phyloP scores from a whole-genome alignment of 1,284 basidiomycete genomes.

The Rhodotorula glutinis region DNA sequence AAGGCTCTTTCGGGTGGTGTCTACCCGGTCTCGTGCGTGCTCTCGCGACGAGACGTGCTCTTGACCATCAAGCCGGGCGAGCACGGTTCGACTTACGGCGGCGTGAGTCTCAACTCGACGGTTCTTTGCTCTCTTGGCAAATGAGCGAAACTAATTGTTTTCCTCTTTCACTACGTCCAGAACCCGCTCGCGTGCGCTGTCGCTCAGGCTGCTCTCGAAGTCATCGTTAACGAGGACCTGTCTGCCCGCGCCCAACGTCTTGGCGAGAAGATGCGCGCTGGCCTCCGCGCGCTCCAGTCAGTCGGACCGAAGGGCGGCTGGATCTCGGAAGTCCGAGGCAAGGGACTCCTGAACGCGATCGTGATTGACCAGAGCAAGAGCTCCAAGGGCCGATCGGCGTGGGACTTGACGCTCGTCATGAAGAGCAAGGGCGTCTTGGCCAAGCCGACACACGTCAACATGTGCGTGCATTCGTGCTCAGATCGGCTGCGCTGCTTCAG shows the following conservation, averaged over 20 bases:
- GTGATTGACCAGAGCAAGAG: conserved; percentile 84
- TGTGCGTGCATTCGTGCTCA: conserved; percentile 56
- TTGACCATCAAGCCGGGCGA: conserved; percentile 94
- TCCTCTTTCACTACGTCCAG: conserved; percentile 81
- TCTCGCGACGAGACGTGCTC: conserved; percentile 87
- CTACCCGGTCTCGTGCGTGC: conserved; percentile 78
- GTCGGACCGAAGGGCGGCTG: conserved; percentile 39
- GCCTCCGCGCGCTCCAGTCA: conserved; percentile 53
- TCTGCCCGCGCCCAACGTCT: conserved; percentile 71
- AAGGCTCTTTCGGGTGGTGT: conserved; percentile 96
- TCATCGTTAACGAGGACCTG: conserved; percentile 81
- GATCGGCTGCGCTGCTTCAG: background rate
- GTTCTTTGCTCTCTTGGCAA: background rate
- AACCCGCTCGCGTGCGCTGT: conserved; percentile 96
- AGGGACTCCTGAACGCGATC: conserved; percentile 85
- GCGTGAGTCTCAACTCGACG: conserved; percentile 52
- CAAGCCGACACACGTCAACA: conserved; percentile 94
- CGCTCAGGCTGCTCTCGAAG: conserved; percentile 82
- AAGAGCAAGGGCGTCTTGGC: conserved; percentile 87
- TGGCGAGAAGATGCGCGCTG: conserved; percentile 75
- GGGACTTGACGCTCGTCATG: conserved; percentile 85
- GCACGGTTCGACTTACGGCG: conserved; percentile 53
- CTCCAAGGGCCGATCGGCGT: conserved; percentile 74
- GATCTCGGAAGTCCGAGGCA: conserved; percentile 43
- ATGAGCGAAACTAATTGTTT: conserved; percentile 48